Evolutionary conservation across 306 rosid genomes (phyloP).

Genomic region (Sophora flavescens): DNA sequence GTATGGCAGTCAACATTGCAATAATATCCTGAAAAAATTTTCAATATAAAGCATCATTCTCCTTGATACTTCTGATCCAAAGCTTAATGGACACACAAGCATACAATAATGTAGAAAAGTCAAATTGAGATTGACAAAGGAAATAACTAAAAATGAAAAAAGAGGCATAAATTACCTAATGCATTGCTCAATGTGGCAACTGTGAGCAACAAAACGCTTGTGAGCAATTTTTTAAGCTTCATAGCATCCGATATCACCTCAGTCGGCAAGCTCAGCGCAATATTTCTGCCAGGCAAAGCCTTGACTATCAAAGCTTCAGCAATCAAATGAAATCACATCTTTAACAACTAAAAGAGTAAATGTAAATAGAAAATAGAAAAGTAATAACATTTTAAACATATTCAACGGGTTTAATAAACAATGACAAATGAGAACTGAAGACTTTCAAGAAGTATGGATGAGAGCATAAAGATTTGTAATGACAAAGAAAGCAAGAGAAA

Average conservation of each 20-base stretch:
- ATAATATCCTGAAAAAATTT: neutral
- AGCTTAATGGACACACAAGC: neutral
- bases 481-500: neutral
- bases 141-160: neutral
- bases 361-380: neutral
- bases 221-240: constrained; percentile 60
- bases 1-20: neutral
- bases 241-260: constrained; percentile 53
- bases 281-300: constrained; percentile 37
- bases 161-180: constrained; percentile 59
- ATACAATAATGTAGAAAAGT: constrained; percentile 8
- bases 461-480: neutral
- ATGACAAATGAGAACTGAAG: neutral
- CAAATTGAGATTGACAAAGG: constrained; percentile 11
- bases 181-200: constrained; percentile 55
- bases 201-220: constrained; percentile 61
- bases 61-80: neutral
- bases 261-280: constrained; percentile 42
- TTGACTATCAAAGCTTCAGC: constrained; percentile 43
- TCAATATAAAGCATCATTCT: too few relatives aligned
- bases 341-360: constrained; percentile 14
- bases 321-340: constrained; percentile 42
- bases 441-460: neutral
- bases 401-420: neutral
- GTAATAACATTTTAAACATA: neutral